A percentile compares a stretch with the other conserved stretches of the same genome.
Evolutionary conservation across 495 filamentous ascomycete species (phyloP).

Genomic region (Trichoderma asperelloides): DNA sequence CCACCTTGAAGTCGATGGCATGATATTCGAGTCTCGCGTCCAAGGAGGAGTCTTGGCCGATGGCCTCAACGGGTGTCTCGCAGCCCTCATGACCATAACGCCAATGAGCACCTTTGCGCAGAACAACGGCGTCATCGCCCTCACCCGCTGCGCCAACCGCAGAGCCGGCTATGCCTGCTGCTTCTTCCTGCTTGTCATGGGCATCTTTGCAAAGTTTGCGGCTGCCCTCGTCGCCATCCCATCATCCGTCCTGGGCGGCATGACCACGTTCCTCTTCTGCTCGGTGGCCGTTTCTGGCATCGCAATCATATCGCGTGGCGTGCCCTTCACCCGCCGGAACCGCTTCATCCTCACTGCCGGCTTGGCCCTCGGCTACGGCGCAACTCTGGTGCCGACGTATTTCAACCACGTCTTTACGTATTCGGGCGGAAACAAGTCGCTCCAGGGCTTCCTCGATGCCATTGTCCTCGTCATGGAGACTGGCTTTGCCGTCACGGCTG

Average conservation of each 20-base stretch:
- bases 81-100: conserved; percentile 74
- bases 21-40: conserved; percentile 77
- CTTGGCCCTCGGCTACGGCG: conserved; percentile 68
- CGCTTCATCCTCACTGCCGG: conserved; percentile 80
- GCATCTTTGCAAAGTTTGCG: conserved; percentile 89
- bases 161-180: conserved; percentile 70
- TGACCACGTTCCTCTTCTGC: conserved; percentile 88
- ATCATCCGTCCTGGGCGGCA: conserved; percentile 70
- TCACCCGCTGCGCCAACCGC: conserved; percentile 83
- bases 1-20: conserved; percentile 69
- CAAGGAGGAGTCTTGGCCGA: conserved; percentile 84
- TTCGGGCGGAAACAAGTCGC: conserved; percentile 55
- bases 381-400: conserved; percentile 72
- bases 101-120: conserved; percentile 73
- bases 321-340: conserved; percentile 69
- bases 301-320: conserved; percentile 67
- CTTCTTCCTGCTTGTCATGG: conserved; percentile 81
- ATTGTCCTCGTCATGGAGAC: conserved; percentile 76
- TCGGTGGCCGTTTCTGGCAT: conserved; percentile 81
- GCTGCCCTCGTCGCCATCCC: conserved; percentile 80
- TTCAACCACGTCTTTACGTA: conserved; percentile 70
- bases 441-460: conserved; percentile 75
- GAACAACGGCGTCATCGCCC: conserved; percentile 87
- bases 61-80: conserved; percentile 73
- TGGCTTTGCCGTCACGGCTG: conserved; percentile 63